Base-by-base conservation (phyloP, 2,329 filamentous ascomycete genomes). In the Penicillium paneum region DNA sequence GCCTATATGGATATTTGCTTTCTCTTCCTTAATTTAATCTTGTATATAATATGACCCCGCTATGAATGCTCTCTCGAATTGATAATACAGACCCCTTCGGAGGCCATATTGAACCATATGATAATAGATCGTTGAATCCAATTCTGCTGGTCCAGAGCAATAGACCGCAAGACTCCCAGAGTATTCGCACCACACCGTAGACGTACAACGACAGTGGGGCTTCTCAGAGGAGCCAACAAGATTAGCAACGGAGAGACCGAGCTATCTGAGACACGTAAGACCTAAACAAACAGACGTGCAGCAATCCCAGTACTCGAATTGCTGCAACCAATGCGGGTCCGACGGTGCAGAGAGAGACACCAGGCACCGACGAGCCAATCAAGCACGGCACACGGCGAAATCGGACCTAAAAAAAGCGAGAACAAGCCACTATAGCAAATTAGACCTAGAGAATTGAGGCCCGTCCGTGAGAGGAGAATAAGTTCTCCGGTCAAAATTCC, bases 241-340 rank as follows among this genome's bases (percentile, higher is more conserved):
- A n/a, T 31, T n/a, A 31, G 32, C 10, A 43, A 10, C 28, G 24
- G 32, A 46, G 15, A 13, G 8, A 31, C 26, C 34, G 41, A 52
- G 13, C 4, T 10, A 47, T 47, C 42, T 47, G 49, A 52, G 49
- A 52, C 49, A 52, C 19, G 26, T 28, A 11, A 24, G 24, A 17
- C 11, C 17, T 28, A 34, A 19, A 11, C n/a, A 48, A 41, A n/a
- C 1, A 34, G 8, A 21, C 12, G 28, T 21, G 11, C 15, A 24
- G 15, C 8, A 24, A 21, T 6, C 5, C 15, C 11, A 5, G 13
- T n/a, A 12, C 29, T 24, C 21, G 8, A 49, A 41, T 35, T 40
- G 43, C 29, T 21, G n/a, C 31, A 34, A 12, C 11, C 8, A 8
- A 48, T 19, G 36, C 29, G 43, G 12, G n/a, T 36, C 29, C 26